Base-by-base conservation (phyloP, 139 green algal genomes). In the Asterochloris erici region DNA sequence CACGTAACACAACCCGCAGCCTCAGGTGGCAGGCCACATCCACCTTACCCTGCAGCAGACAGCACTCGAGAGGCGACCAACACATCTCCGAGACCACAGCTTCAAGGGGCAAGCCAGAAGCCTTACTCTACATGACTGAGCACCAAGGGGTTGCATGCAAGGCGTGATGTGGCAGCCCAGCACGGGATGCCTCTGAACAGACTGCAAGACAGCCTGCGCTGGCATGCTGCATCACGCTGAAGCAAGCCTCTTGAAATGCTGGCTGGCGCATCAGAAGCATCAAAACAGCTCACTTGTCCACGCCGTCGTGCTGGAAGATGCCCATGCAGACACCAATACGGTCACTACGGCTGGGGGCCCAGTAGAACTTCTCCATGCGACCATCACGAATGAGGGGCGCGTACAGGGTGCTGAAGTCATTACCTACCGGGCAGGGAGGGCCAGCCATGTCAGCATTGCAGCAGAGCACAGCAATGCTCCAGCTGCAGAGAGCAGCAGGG, bases 301-400 rank as follows among this genome's bases (percentile, higher is more conserved):
- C 70, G 63, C 81, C 84, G 81, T 93, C 89, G 14, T 91, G 87
- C 82, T 95, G 90, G 95, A 99, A 99, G 93, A 99, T 99, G 84
- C 96, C 96, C 88, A 94, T 94, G 93, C 90, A 96, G 81, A 99
- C 94, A 54, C 96, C 97, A 38, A 99, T 89, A 85, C 96, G 95
- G 90, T 99, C 97, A 86, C 98, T 95, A 78, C 95, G 92, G 63
- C 93, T 98, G 77, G 92, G 92, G 63, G 78, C 73, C 97, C 97
- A 99, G 94, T 99, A 99, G 93, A 95, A 99, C 93, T 96, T 97
- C 93, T 99, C 97, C 97, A 99, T 99, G 84, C 97, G 97, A 68
- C 97, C 97, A 86, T 99, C 97, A 90, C 97, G 96, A 83, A 99
- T 98, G 68, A 99, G 94, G 62, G 97, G 97, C 0, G 97, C 97